Base-by-base conservation (phyloP, 768 basidiomycete genomes). In the Candolleomyces aberdarensis region DNA sequence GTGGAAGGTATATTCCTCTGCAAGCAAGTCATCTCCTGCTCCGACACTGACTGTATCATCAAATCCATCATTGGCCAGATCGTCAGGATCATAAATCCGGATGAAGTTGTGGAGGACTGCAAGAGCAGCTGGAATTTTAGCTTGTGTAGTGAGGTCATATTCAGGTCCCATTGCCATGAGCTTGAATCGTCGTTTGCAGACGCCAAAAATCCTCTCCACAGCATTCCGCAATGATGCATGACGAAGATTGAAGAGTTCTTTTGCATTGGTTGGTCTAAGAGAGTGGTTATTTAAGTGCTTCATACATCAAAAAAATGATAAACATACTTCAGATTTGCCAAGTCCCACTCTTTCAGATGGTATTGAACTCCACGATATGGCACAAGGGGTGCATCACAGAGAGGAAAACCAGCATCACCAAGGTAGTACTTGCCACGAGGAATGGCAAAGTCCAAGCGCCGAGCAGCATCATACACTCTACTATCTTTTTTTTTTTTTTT, bases 281-380 rank as follows among this genome's bases (percentile, higher is more conserved):
- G 26, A 26, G 26, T 26, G 26, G 26, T 26, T 26, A 26, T 26
- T 26, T 26, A 26, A 26, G 26, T 26, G 1, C 26, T 26, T 26
- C 26, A 26, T 26, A 26, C 3, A 26, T 26, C 3, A 2, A 26
- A 26, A 26, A 1, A 26, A 3, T 26, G 6, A 40, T 40, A 2
- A 36, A n/a, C 13, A 46, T 29, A 62, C 56, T 50, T 51, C 13
- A 44, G 4, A 44, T 20, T 22, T 20, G 65, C 67, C 29, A 59
- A 47, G 2, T 63, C 72, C 76, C 75, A 78, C 49, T 79, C 76
- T 22, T 67, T 64, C 1, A 80, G 66, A 60, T 80, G 76, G 64
- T 79, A 80, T 0, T 66, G 60, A 0, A 75, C 70, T 19, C 73
- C 71, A 17, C 64, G 60, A 61, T 76, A 79, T 6, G 76, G 77